Evolutionary conservation across 352 stramenopile species (phyloP), one percentile per base, ranked within the genome.

Genomic region (Phytophthora multivora): DNA sequence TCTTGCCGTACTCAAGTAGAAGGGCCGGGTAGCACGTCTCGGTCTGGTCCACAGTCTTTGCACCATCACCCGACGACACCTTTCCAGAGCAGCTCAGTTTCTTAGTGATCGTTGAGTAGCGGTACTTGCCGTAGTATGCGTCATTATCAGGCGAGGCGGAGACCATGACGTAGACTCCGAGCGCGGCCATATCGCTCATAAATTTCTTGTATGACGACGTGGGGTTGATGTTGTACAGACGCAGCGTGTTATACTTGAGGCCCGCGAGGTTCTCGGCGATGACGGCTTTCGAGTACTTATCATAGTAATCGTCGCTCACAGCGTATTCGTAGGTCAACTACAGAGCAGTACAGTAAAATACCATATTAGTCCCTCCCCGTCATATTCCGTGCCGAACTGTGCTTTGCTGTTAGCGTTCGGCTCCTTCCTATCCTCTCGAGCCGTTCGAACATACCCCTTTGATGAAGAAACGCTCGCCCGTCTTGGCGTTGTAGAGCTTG

Each of bases 251-350:
- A 64, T 85, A 92, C 31, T 93, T 62, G 41, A 95, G 80, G 0
- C 77, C 86, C 30, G 83, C 77, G 10, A 96, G 70, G 35, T 89
- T 83, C 53, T 79, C 54, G 6, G 58, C 53, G 51, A 95, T 93
- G 40, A 78, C 69, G 7, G 74, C 72, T 63, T 94, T 92, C 26
- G 82, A 91, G 66, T 91, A 90, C 66, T 91, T 84, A 59, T 84
- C 77, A 65, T 94, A 95, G 70, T 94, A 93, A 3, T 83, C 75
- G 50, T 95, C 86, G 45, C 83, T 93, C 48, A 95, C 85, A 2
- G 84, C 87, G 68, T 95, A 95, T 59, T 95, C 87, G 62, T 95
- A 95, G 42, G 87, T 95, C 77, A 94, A 66, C 83, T 91, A 63
- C 9, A 46, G 8, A 18, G 7, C 46, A 11, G 46, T 19, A 15